Conservation (phyloP, 495 filamentous ascomycete species). For the Aspergillus nidulans region DNA sequence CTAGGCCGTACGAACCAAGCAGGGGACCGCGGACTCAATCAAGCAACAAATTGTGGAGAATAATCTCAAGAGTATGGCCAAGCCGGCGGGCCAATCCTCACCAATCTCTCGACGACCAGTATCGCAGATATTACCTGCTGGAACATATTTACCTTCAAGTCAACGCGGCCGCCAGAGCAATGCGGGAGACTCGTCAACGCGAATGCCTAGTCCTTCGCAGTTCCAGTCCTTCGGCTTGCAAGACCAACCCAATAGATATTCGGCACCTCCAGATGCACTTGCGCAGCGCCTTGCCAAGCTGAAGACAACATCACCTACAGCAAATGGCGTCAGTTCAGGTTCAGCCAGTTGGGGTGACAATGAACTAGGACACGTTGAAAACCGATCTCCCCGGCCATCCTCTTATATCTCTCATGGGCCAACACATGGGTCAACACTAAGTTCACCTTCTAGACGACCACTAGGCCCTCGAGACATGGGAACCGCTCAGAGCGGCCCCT, state of each 20-base stretch:
- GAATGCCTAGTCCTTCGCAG: slow-evolving; percentile 44
- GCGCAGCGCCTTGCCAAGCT: slow-evolving; percentile 46
- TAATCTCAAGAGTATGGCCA: slow-evolving; percentile 32
- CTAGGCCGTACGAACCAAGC: slow-evolving; percentile 43
- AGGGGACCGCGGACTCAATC: slow-evolving; percentile 42
- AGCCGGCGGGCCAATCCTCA: slow-evolving; percentile 21
- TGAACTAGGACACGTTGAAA: slow-evolving; percentile 26
- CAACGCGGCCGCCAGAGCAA: slow-evolving; percentile 26
- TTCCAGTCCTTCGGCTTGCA: slow-evolving; percentile 26
- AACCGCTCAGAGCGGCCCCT: slow-evolving; percentile 34
- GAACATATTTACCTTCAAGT: slow-evolving; percentile 10
- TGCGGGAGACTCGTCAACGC: slow-evolving; percentile 15
- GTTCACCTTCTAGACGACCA: slow-evolving; percentile 35
- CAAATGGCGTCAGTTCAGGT: neutral
- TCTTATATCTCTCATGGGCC: slow-evolving; percentile 18
- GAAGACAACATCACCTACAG: slow-evolving; percentile 24
- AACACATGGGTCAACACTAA: slow-evolving; percentile 18
- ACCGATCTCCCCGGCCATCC: slow-evolving; percentile 25
- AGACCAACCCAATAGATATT: slow-evolving; percentile 21
- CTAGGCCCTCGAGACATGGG: slow-evolving; percentile 56
- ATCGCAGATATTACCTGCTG: slow-evolving; percentile 15
- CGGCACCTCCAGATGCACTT: slow-evolving; percentile 31
- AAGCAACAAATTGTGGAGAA: slow-evolving; percentile 44
- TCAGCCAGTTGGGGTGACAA: neutral
- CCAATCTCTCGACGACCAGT: slow-evolving; percentile 12